phyloP scores from a whole-genome alignment of 2,329 filamentous ascomycete genomes.

The Clonostachys rhizophaga region DNA sequence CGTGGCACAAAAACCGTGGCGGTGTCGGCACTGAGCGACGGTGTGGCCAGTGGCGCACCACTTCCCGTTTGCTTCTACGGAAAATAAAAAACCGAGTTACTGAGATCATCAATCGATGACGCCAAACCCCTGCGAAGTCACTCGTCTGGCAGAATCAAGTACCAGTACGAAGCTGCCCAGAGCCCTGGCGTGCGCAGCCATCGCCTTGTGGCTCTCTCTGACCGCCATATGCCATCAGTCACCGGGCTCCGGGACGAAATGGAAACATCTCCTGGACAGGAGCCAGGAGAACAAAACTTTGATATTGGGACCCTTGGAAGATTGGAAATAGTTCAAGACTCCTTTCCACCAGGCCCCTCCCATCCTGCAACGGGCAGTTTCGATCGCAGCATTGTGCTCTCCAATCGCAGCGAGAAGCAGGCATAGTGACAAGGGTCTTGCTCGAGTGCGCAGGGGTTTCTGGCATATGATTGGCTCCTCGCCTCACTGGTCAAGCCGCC shows the following conservation, averaged over 20 bases:
- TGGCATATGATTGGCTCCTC: neutral
- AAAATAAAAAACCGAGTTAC: slow-evolving; percentile 8
- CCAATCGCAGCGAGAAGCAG: neutral
- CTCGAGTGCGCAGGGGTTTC: neutral
- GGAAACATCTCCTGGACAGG: too few species aligned
- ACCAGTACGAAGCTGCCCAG: slow-evolving; percentile 12
- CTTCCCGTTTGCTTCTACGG: neutral
- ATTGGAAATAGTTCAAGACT: neutral
- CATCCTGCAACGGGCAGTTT: neutral
- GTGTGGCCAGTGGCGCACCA: too few species aligned
- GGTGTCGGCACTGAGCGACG: slow-evolving; percentile 1
- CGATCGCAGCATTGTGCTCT: neutral
- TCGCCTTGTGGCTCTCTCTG: too few species aligned
- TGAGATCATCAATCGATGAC: slow-evolving; percentile 3
- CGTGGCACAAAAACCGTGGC: slow-evolving; percentile 28
- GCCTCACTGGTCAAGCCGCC: neutral
- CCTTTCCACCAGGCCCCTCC: neutral
- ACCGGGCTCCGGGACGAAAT: too few species aligned
- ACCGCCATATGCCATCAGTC: too few species aligned
- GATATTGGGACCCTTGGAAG: neutral
- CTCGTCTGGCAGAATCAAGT: slow-evolving; percentile 17
- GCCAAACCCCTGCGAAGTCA: slow-evolving; percentile 17
- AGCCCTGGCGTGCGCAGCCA: too few species aligned
- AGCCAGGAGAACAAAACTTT: neutral
- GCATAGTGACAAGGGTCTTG: neutral